Base-by-base conservation (phyloP, 306 rosid species). In the Comarum palustre region DNA sequence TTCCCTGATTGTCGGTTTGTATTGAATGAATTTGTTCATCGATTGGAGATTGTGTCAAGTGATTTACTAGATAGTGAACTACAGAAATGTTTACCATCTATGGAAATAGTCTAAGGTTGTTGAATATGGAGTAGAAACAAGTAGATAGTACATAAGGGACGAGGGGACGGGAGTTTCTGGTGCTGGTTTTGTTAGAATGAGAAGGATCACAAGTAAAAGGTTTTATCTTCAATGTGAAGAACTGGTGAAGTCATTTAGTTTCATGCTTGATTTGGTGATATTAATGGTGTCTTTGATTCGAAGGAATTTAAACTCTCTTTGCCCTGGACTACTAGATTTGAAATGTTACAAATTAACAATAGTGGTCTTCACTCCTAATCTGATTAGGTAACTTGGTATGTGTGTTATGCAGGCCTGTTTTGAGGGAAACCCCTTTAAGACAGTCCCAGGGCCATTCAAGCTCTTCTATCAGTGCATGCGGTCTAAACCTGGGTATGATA, bases 391-490 rank as follows among this genome's bases (percentile, higher is more conserved):
- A 60, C 52, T 32, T 69, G 68, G 71, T 66, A 34, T 25, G 61
- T 64, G 13, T 76, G 51, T 77, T 72, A 52, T 80, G 81, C 71
- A 91, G 97, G 98, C 98, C 73, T 86, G 86, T 84, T 94, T 94
- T 64, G 97, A 94, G 81, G 97, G 97, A 77, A 94, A 94, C 85
- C 98, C 98, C 1, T 91, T 91, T 81, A 94, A 86, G 84, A 94
- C 99, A 12, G 87, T 94, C 79, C 97, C 97, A 16, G 99, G 97
- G 60, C 99, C 96, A 72, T 94, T 94, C 85, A 94, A 89, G 88
- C 99, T 94, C 78, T 94, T 94, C 81, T 94, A 89, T 87, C 83
- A 59, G 69, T 94, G 99, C 88, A 88, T 94, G 97, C 97, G 93
- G n/a, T 91, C 97, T 50, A 91, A 94, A 84, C 97, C 99, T 2